Percentiles rank a stretch among this genome's conserved stretches.
phyloP scores from a whole-genome alignment of 345 rosid species.

The Brassica rapa region DNA sequence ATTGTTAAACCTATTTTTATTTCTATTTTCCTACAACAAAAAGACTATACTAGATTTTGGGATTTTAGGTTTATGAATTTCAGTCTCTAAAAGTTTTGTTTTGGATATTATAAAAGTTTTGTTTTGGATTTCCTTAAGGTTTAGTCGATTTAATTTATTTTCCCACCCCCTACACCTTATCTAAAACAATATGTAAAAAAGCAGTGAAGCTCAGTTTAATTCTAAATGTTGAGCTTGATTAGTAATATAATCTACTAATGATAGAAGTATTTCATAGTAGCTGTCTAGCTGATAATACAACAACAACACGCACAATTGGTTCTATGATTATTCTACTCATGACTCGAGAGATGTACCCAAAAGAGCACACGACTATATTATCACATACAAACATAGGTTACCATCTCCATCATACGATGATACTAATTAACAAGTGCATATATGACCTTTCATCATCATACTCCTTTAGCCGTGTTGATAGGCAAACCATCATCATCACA shows the following conservation, averaged over 20 bases:
- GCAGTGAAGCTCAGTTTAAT: background rate
- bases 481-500: constrained; percentile 29
- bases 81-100: too few species aligned
- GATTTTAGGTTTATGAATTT: too few species aligned
- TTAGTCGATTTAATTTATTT: too few species aligned
- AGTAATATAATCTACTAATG: too few species aligned
- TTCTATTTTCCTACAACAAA: too few species aligned
- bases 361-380: background rate
- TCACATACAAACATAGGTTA: background rate
- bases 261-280: background rate
- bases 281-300: background rate
- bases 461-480: constrained; percentile 35
- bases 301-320: background rate
- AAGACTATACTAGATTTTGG: too few species aligned
- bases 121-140: too few species aligned
- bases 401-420: background rate
- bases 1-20: too few species aligned
- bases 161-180: too few species aligned
- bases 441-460: background rate
- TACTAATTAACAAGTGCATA: background rate
- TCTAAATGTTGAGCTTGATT: background rate
- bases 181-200: background rate
- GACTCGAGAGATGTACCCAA: background rate
- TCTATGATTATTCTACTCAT: background rate
- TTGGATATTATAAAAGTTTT: too few species aligned